Conservation (phyloP, 2,329 filamentous ascomycete species). For the Fusarium chuoi region DNA sequence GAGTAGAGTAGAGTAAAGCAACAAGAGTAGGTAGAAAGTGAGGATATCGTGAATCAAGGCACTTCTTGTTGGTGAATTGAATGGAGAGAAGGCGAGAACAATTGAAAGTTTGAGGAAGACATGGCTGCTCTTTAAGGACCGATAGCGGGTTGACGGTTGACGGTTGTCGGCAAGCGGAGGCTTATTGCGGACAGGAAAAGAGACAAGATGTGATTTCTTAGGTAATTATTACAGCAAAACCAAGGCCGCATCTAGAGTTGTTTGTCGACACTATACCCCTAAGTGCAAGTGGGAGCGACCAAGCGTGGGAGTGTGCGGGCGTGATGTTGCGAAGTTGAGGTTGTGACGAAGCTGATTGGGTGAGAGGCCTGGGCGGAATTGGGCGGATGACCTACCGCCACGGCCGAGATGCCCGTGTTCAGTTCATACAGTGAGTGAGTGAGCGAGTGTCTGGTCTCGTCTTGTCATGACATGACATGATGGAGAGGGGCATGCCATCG, state of each 20-base stretch:
- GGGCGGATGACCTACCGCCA: constrained; percentile 31
- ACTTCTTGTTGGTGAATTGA: constrained; percentile 2
- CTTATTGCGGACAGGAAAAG: constrained; percentile 20
- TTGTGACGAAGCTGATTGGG: constrained; percentile 7
- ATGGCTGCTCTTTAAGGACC: constrained; percentile 37
- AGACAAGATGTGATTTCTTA: constrained; percentile 26
- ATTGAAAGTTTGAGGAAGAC: not conserved
- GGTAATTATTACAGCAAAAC: constrained; percentile 44
- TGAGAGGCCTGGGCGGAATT: constrained; percentile 9
- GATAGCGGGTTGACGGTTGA: constrained; percentile 19
- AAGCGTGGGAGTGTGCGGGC: constrained; percentile 36
- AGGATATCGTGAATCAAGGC: not conserved
- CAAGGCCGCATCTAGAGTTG: constrained; percentile 22
- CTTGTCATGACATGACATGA: constrained; percentile 17
- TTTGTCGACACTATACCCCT: constrained; percentile 61
- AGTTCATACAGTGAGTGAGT: not conserved
- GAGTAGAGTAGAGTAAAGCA: not conserved
- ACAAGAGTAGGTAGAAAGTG: constrained; percentile 1
- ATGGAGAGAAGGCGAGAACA: constrained; percentile 7
- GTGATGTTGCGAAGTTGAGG: constrained; percentile 25
- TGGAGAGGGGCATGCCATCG: constrained; percentile 6
- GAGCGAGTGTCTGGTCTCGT: not conserved
- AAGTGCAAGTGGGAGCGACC: constrained; percentile 65
- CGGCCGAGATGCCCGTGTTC: constrained; percentile 12
- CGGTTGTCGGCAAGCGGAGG: constrained; percentile 21